Evolutionary conservation across 2,329 filamentous ascomycete genomes (phyloP).

Genomic region (Botrytis byssoidea): DNA sequence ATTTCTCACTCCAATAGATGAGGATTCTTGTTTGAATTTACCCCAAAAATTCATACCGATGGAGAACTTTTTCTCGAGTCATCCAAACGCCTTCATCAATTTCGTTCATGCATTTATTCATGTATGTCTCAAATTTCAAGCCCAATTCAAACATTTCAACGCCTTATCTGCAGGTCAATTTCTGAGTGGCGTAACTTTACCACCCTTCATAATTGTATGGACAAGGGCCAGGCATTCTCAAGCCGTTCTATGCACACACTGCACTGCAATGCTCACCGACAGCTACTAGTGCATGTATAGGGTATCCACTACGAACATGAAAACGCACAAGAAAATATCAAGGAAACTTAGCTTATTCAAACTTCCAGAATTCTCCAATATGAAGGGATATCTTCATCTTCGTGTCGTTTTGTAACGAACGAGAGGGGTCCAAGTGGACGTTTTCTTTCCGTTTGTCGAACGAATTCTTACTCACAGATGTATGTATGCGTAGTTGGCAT

Average conservation of each 20-base stretch:
- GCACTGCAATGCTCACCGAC: slow-evolving; percentile 5
- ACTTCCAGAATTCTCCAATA: neutral
- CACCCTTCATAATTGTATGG: neutral
- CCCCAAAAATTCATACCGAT: neutral
- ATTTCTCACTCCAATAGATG: neutral
- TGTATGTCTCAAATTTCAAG: neutral
- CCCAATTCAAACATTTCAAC: neutral
- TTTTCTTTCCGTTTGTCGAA: neutral
- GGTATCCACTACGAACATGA: slow-evolving; percentile 2
- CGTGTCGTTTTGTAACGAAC: neutral
- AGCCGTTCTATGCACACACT: neutral
- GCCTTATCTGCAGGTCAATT: slow-evolving; percentile 5
- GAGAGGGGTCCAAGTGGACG: slow-evolving; percentile 7
- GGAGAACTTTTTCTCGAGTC: neutral
- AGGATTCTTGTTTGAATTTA: neutral
- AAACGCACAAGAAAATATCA: neutral
- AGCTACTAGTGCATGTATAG: neutral
- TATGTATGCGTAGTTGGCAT: neutral
- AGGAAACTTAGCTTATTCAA: neutral
- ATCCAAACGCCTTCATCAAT: neutral
- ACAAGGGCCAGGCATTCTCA: neutral
- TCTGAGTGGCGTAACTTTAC: neutral
- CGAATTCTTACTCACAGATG: neutral
- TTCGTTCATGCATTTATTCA: slow-evolving; percentile 3
- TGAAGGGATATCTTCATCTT: neutral